Evolutionary conservation across 2,329 filamentous ascomycete genomes (phyloP).

Genomic region (Pezicula radicicola): DNA sequence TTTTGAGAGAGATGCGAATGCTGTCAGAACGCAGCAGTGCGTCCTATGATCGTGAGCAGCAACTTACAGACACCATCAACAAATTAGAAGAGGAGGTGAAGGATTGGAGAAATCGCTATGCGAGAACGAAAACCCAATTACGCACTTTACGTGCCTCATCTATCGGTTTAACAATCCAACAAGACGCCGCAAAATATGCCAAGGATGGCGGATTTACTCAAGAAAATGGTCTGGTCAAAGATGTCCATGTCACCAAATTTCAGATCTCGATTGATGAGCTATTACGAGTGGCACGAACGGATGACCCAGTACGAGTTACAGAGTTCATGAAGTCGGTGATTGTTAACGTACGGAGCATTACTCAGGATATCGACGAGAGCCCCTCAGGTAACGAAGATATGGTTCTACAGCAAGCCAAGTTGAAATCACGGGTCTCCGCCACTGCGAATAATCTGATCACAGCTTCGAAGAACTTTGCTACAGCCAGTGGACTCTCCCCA

Average conservation of each 20-base stretch:
- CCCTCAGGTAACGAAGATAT: slow-evolving; percentile 46
- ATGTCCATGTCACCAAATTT: slow-evolving; percentile 91
- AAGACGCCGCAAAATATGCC: slow-evolving; percentile 66
- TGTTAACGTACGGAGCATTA: slow-evolving; percentile 77
- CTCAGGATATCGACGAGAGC: slow-evolving; percentile 70
- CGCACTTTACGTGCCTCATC: slow-evolving; percentile 79
- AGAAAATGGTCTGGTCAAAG: slow-evolving; percentile 77
- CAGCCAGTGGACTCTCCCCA: slow-evolving; percentile 79
- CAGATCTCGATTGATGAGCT: slow-evolving; percentile 93
- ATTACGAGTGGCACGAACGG: slow-evolving; percentile 69
- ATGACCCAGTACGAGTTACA: slow-evolving; percentile 72
- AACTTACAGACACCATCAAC: slow-evolving; percentile 71
- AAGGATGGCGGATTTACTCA: slow-evolving; percentile 66
- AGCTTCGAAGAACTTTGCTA: slow-evolving; percentile 86
- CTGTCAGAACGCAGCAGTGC: slow-evolving; percentile 78
- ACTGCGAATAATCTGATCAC: slow-evolving; percentile 96
- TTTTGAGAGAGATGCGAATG: slow-evolving; percentile 83
- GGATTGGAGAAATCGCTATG: slow-evolving; percentile 88
- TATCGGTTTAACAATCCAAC: slow-evolving; percentile 65
- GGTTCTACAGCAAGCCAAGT: slow-evolving; percentile 59
- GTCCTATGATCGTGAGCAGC: slow-evolving; percentile 78
- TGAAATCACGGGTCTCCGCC: slow-evolving; percentile 81
- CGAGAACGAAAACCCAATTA: slow-evolving; percentile 82
- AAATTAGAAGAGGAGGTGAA: slow-evolving; percentile 79
- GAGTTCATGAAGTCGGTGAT: slow-evolving; percentile 87